Percentiles rank a stretch among this genome's conserved stretches.
phyloP scores from a whole-genome alignment of 106 monocot species.

The Phalaenopsis aphrodite region DNA sequence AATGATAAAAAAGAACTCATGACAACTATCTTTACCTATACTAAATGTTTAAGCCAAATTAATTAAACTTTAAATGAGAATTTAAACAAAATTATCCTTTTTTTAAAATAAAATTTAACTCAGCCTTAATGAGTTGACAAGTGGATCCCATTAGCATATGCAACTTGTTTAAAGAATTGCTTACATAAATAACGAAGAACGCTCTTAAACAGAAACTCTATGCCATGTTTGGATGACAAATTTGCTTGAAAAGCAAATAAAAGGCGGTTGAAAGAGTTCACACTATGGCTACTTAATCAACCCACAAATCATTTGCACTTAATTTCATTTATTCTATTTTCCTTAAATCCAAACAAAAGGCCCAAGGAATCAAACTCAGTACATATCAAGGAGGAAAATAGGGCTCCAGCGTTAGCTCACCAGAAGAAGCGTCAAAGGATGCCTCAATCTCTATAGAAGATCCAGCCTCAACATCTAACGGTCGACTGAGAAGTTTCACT shows the following conservation, averaged over 20 bases:
- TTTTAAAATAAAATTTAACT: too few relatives aligned
- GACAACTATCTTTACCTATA: too few relatives aligned
- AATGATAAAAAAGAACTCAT: too few relatives aligned
- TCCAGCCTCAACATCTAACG: conserved; percentile 30
- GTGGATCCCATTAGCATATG: too few relatives aligned
- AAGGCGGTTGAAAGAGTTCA: not conserved
- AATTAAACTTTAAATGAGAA: too few relatives aligned
- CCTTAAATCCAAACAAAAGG: not conserved
- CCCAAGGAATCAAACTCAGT: not conserved
- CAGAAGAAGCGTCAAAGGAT: conserved; percentile 56
- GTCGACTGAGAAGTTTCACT: conserved; percentile 68
- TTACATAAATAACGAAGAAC: too few relatives aligned
- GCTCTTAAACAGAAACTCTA: not conserved
- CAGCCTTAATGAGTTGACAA: too few relatives aligned
- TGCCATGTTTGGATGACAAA: not conserved
- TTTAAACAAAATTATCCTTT: too few relatives aligned
- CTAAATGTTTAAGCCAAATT: too few relatives aligned
- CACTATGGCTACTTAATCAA: not conserved
- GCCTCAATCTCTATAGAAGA: conserved; percentile 50
- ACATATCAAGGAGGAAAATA: conserved; percentile 4
- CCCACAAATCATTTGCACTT: not conserved
- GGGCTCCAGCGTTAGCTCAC: conserved; percentile 42
- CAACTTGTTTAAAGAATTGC: too few relatives aligned
- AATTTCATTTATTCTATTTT: not conserved
- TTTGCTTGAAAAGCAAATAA: not conserved